Conservation (phyloP, 1,284 basidiomycete species). For the Rhodotorula sp. region DNA sequence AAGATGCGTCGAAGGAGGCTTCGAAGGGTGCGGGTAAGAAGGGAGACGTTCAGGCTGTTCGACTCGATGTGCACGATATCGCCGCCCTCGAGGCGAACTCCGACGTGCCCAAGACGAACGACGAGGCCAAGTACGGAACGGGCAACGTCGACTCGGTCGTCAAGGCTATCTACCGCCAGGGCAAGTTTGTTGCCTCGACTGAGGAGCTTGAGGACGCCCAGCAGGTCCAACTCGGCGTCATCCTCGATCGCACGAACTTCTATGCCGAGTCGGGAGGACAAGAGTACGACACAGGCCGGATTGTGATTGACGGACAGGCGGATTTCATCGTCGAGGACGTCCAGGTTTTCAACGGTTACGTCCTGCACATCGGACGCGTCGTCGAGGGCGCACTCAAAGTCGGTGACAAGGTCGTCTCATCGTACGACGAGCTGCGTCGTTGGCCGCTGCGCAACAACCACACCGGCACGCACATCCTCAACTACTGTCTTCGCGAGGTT, state of each 20-base stretch:
- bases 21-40: slow-evolving; percentile 75
- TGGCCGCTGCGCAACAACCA: slow-evolving; percentile 97
- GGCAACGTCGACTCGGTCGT: slow-evolving; percentile 74
- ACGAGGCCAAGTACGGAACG: slow-evolving; percentile 75
- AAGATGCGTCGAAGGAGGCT: slow-evolving; percentile 82
- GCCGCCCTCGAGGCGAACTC: slow-evolving; percentile 78
- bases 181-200: slow-evolving; percentile 71
- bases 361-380: slow-evolving; percentile 77
- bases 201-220: slow-evolving; percentile 52
- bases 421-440: slow-evolving; percentile 76
- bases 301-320: slow-evolving; percentile 84
- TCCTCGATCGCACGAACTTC: slow-evolving; percentile 94
- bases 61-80: slow-evolving; percentile 94
- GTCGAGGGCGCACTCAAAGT: slow-evolving; percentile 66
- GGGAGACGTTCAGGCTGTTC: slow-evolving; percentile 64
- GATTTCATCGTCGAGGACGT: slow-evolving; percentile 94
- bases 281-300: slow-evolving; percentile 92
- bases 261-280: slow-evolving; percentile 98
- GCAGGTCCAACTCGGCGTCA: slow-evolving; percentile 70
- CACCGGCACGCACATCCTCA: slow-evolving; percentile 97
- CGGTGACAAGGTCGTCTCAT: slow-evolving; percentile 66
- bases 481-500: slow-evolving; percentile 85
- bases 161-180: slow-evolving; percentile 82
- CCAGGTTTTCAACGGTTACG: slow-evolving; percentile 80
- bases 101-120: slow-evolving; percentile 87